Conservation (phyloP, 306 rosid genomes). For the Pyrus pyrifolia region DNA sequence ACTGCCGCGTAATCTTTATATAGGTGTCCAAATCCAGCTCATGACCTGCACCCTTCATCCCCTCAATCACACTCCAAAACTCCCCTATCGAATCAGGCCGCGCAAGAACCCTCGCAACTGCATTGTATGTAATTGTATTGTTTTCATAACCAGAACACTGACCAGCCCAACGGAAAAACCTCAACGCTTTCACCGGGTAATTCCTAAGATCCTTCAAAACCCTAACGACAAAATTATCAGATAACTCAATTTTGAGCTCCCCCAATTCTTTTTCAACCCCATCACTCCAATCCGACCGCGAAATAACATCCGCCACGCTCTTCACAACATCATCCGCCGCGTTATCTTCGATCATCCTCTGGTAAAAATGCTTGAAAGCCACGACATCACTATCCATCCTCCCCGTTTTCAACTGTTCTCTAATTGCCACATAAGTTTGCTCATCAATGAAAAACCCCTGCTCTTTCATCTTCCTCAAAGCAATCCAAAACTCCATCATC, state of each 20-base stretch:
- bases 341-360: constrained; percentile 50
- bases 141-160: constrained; percentile 40
- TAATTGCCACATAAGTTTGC: constrained; percentile 41
- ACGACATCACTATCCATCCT: constrained; percentile 47
- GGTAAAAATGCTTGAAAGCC: constrained; percentile 42
- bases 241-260: constrained; percentile 31
- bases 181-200: constrained; percentile 41
- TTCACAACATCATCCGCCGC: constrained; percentile 41
- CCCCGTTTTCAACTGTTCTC: constrained; percentile 24
- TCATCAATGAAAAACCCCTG: constrained; percentile 58
- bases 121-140: constrained; percentile 61
- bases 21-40: constrained; percentile 77
- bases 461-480: constrained; percentile 50
- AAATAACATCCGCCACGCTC: constrained; percentile 48
- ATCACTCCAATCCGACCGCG: constrained; percentile 49
- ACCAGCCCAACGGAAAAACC: constrained; percentile 64
- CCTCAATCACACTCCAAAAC: constrained; percentile 68
- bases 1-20: constrained; percentile 57
- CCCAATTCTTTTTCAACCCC: constrained; percentile 41
- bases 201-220: constrained; percentile 56
- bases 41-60: constrained; percentile 51
- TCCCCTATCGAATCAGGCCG: constrained; percentile 44
- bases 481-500: constrained; percentile 61
- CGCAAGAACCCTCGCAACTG: constrained; percentile 54
- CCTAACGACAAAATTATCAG: constrained; percentile 53